Base-by-base conservation (phyloP, 176 grass and related monocot genomes). In the Eleusine coracana region DNA sequence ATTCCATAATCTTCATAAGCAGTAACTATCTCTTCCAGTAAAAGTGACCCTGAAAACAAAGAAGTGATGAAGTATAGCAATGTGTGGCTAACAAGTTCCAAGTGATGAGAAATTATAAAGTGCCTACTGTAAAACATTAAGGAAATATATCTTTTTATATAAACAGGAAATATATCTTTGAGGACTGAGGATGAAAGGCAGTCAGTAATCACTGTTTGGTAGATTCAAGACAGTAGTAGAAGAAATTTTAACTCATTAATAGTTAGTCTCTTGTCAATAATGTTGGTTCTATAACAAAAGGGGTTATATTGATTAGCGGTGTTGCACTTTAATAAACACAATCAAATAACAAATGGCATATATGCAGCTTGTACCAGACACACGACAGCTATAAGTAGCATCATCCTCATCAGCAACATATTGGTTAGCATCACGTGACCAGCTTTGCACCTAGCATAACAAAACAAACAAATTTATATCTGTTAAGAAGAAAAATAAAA, bases 371-470 rank as follows among this genome's bases (percentile, higher is more conserved):
- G 61, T 95, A 98, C 96, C 96, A 86, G 96, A 98, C 59, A 98
- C 96, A 70, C 96, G 96, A 38, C 96, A 98, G 73, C 88, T 98
- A 74, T 98, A 98, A 79, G 92, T 98, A 44, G 70, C 73, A 74
- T 98, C 96, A 85, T 98, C 92, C 83, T 98, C 96, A 86, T 98
- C 96, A 58, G 96, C 92, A 83, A 98, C 92, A 80, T 91, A 98
- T 75, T 90, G 92, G 82, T 98, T 98, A 90, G 89, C 92, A 91
- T 98, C 96, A 85, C 76, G 62, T 38, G 87, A 91, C 96, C 96
- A 98, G 52, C 74, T 91, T 82, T 86, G 86, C 68, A 91, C 87
- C 96, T 98, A 90, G 55, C 87, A 76, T 52, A 85, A 84, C 17
- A 75, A 69, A 63, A 70, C 27, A 75, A 65, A 36, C 17, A 34